Percentiles rank a stretch among this genome's conserved stretches.
phyloP scores from a whole-genome alignment of 2,329 filamentous ascomycete species.

The Capronia americana region DNA sequence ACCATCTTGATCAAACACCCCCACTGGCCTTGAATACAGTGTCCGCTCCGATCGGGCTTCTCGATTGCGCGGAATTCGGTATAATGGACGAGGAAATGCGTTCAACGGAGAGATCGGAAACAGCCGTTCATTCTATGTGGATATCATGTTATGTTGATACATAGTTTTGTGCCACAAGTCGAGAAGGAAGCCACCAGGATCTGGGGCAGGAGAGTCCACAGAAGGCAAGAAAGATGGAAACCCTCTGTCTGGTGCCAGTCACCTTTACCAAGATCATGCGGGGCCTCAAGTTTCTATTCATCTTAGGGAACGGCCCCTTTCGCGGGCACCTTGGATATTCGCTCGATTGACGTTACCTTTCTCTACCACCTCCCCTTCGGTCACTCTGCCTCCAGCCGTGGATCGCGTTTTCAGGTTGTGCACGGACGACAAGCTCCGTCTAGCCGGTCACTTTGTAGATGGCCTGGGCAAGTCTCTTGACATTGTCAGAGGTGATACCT shows the following conservation, averaged over 20 bases:
- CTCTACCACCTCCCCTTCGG: background rate
- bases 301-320: background rate
- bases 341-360: background rate
- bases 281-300: background rate
- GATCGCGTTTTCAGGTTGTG: background rate
- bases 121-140: background rate
- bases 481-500: constrained; percentile 58
- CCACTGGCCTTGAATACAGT: background rate
- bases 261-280: background rate
- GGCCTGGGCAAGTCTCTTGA: constrained; percentile 57
- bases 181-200: background rate
- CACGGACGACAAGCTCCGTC: constrained; percentile 22
- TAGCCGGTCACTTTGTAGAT: constrained; percentile 60
- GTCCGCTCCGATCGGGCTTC: background rate
- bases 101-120: background rate
- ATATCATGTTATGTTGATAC: constrained; percentile 1
- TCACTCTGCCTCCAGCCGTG: background rate
- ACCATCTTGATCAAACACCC: background rate
- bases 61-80: background rate
- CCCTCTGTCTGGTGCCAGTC: background rate
- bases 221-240: background rate
- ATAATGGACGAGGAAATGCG: background rate
- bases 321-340: background rate
- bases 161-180: background rate
- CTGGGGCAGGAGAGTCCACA: background rate